Conservation (phyloP, 352 stramenopile genomes). For the Discostella stelligera region DNA sequence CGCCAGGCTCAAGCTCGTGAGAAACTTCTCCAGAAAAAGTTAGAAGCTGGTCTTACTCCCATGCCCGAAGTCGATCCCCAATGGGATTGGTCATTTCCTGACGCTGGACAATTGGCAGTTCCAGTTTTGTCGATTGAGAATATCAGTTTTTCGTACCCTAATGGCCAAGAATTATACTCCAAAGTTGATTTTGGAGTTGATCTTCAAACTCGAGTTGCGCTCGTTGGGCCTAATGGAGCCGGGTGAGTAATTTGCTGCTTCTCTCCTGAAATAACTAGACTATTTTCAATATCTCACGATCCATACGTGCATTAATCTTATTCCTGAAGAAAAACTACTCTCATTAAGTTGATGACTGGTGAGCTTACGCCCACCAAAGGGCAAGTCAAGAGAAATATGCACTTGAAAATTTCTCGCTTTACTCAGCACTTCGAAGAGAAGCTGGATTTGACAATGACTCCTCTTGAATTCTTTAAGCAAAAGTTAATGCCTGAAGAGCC, state of each 20-base stretch:
- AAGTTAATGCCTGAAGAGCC: constrained; percentile 86
- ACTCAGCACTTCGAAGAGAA: constrained; percentile 99
- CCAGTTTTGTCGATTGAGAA: constrained; percentile 95
- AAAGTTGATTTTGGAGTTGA: constrained; percentile 96
- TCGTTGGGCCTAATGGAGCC: constrained; percentile 95
- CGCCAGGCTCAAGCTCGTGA: constrained; percentile 96
- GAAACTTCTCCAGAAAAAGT: constrained; percentile 97
- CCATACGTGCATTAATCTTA: neutral
- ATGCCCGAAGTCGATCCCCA: constrained; percentile 87
- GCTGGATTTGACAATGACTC: constrained; percentile 91
- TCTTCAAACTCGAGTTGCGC: constrained; percentile 93
- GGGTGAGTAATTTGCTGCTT: constrained; percentile 21
- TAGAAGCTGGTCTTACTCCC: constrained; percentile 92
- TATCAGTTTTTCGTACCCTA: constrained; percentile 91
- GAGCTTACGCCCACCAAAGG: constrained; percentile 91
- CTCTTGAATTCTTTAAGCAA: constrained; percentile 85
- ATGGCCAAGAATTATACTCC: constrained; percentile 86
- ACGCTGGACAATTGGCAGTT: constrained; percentile 86
- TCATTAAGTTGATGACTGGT: constrained; percentile 91
- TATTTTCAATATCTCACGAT: neutral
- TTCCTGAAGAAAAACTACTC: constrained; percentile 83
- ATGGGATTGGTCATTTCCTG: constrained; percentile 70
- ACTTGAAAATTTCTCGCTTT: constrained; percentile 94
- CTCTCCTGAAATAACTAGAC: neutral
- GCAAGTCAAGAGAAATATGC: constrained; percentile 92